A percentile compares a stretch with the other conserved stretches of the same genome.
Evolutionary conservation across 176 grass and related monocot genomes (phyloP).

Genomic region (bread wheat (Triticum aestivum)): IWGSC_CS_RefSeq_v2.1 NC_057797.1:41395466-41395965

Average conservation of each 20-base stretch:
- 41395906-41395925: constrained; percentile 37
- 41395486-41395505: not conserved
- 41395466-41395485: not conserved
- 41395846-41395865: constrained; percentile 60
- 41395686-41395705: constrained; percentile 72
- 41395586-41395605: constrained; percentile 56
- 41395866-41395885: constrained; percentile 56
- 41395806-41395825: constrained; percentile 65
- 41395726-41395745: constrained; percentile 59
- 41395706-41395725: constrained; percentile 63
- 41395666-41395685: constrained; percentile 67
- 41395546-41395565: constrained; percentile 71
- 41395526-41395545: constrained; percentile 36
- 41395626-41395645: constrained; percentile 64
- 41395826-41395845: constrained; percentile 63
- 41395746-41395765: constrained; percentile 65
- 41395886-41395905: constrained; percentile 72
- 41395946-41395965: not conserved
- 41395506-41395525: not conserved
- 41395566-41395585: constrained; percentile 46
- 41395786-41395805: constrained; percentile 64
- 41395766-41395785: constrained; percentile 53
- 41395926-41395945: constrained; percentile 37
- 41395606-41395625: constrained; percentile 61
- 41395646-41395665: constrained; percentile 57